Base-by-base conservation (phyloP, 1,284 basidiomycete genomes). In the Cutaneotrichosporon arboriforme region DNA sequence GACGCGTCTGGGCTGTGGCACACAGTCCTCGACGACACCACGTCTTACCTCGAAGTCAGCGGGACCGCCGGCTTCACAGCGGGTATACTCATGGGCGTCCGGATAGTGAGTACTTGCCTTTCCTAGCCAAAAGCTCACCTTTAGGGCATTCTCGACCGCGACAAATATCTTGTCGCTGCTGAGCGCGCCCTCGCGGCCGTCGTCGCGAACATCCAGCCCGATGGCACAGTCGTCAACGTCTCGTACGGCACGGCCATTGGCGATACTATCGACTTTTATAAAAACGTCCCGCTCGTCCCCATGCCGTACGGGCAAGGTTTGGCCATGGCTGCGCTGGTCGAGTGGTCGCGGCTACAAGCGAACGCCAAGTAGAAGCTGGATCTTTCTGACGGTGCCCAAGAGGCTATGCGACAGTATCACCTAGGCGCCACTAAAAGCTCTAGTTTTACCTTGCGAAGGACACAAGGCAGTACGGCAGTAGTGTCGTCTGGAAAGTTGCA, bases 241-340 rank as follows among this genome's bases (percentile, higher is more conserved):
- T 80, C 79, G 7, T 81, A 81, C 59, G 81, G 81, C 21, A 81
- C 80, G 14, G 80, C 79, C 12, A 79, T 82, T 12, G 81, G 81
- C 54, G 70, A 79, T 53, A 70, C 79, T 55, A 59, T 77, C 38
- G 77, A 81, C 40, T 78, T 75, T 23, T 82, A 81, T 62, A 81
- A 77, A 62, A 69, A 75, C 42, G 76, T 81, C 37, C 75, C 76
- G 23, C 64, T 81, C 60, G 82, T 81, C 17, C 79, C 78, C 53
- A 83, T 82, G 81, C 81, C 81, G 2, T 84, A 84, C 58, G 82
- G 83, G 10, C 81, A 83, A 63, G 81, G 81, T 49, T 65, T 84
- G 60, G 81, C 81, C 8, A 68, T 74, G 56, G 54, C 70, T 13
- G 72, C 73, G 4, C 59, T 76, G 37, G 73, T 73, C 13, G 70